A percentile compares a stretch with the other conserved stretches of the same genome.
phyloP scores from a whole-genome alignment of 768 basidiomycete species.

The Hygrocybe punicea region DNA sequence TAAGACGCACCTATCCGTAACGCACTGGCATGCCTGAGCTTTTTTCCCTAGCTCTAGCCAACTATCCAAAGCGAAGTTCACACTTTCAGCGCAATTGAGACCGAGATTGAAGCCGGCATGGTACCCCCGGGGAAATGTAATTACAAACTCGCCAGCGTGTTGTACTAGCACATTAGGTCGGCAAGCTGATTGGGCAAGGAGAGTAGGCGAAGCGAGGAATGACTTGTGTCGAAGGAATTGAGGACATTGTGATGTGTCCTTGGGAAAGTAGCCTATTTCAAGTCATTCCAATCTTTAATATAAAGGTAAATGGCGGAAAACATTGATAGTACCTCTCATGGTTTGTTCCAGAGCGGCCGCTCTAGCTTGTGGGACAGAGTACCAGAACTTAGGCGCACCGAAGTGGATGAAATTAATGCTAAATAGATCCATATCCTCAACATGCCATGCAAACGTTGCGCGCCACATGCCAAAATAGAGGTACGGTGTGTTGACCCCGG shows the following conservation, averaged over 20 bases:
- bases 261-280: conserved; percentile 77
- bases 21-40: conserved; percentile 73
- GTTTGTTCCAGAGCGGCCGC: conserved; percentile 79
- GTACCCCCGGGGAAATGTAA: conserved; percentile 92
- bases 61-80: conserved; percentile 93
- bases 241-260: conserved; percentile 77
- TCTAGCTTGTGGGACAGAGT: conserved; percentile 86
- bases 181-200: conserved; percentile 75
- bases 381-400: conserved; percentile 97
- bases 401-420: conserved; percentile 99
- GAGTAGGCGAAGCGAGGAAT: conserved; percentile 84
- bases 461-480: conserved; percentile 99
- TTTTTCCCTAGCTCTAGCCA: conserved; percentile 87
- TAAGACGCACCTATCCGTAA: conserved; percentile 59
- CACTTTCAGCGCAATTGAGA: conserved; percentile 94
- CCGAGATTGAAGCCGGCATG: conserved; percentile 97
- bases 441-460: conserved; percentile 98
- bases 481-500: conserved; percentile 96
- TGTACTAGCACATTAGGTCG: conserved; percentile 86
- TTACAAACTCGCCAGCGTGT: conserved; percentile 91
- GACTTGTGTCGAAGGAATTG: conserved; percentile 97
- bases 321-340: conserved; percentile 65
- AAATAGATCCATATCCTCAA: conserved; percentile 99
- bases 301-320: neutral
- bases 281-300: conserved; percentile 6